These are phyloP conservation scores for Cyamopsis tetragonoloba DNA, from an alignment of 306 rosid species.

Conservation along the genomic window DNA sequence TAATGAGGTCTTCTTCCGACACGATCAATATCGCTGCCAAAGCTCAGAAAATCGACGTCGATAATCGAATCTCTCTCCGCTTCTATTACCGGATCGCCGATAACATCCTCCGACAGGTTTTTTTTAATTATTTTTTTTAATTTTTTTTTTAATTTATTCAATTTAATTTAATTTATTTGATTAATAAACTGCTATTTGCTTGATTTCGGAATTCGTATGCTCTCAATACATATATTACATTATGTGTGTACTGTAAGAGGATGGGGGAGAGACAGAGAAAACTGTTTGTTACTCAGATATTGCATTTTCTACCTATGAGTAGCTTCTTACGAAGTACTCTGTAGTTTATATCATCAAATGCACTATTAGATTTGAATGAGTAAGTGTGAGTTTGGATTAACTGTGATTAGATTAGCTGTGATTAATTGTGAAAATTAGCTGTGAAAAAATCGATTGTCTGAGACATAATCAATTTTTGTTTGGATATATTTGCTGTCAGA, in stretches of 20 bases:
- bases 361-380: not conserved
- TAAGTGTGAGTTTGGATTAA: too few species aligned
- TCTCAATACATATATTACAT: not conserved
- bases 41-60: slow-evolving; percentile 69
- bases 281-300: not conserved
- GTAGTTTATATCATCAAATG: not conserved
- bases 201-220: too few species aligned
- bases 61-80: slow-evolving; percentile 73
- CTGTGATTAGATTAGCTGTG: too few species aligned
- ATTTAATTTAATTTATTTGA: not conserved
- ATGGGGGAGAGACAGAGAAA: not conserved
- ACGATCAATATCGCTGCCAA: slow-evolving; percentile 64
- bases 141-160: not conserved
- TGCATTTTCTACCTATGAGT: not conserved
- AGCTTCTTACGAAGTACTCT: not conserved
- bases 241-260: not conserved
- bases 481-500: too few species aligned
- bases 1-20: slow-evolving; percentile 60
- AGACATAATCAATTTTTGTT: too few species aligned
- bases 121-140: not conserved
- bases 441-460: too few species aligned
- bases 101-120: slow-evolving; percentile 83
- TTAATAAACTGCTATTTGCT: too few species aligned
- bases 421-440: too few species aligned
- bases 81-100: slow-evolving; percentile 82